Percentiles rank a stretch among this genome's conserved stretches.
phyloP scores from a whole-genome alignment of 306 rosid species.

The Herpetospermum pedunculosum region DNA sequence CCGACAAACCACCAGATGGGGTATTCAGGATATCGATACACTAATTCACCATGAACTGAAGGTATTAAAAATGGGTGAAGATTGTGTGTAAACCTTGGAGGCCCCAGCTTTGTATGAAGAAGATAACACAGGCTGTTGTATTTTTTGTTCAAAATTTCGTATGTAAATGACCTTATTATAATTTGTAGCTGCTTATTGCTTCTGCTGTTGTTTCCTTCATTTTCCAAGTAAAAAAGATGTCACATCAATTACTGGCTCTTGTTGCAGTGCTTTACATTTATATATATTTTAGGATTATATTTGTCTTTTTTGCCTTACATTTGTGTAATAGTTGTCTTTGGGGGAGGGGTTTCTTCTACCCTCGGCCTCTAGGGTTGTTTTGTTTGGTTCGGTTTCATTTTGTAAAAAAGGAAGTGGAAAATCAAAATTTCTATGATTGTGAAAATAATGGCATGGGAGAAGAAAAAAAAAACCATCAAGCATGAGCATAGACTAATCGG shows the following conservation, averaged over 20 bases:
- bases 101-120: background rate
- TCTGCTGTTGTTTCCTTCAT: background rate
- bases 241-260: background rate
- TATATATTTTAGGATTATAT: background rate
- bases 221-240: background rate
- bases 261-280: background rate
- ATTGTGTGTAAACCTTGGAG: background rate
- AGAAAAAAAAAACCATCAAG: no score
- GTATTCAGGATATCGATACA: constrained; percentile 3
- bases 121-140: background rate
- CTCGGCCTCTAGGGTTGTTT: no score
- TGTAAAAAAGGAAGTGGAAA: no score
- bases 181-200: constrained; percentile 2
- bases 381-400: no score
- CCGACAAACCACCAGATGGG: constrained; percentile 5
- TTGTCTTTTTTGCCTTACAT: background rate
- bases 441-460: no score
- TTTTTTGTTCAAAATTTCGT: background rate
- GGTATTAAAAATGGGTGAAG: background rate
- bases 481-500: no score
- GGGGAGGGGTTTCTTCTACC: background rate
- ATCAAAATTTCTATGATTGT: no score
- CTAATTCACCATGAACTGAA: constrained; percentile 2
- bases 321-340: background rate
- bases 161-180: constrained; percentile 6